These are phyloP conservation scores for Phlebopus sp. DNA, from an alignment of 1,284 basidiomycete species.

Conservation along the genomic window DNA sequence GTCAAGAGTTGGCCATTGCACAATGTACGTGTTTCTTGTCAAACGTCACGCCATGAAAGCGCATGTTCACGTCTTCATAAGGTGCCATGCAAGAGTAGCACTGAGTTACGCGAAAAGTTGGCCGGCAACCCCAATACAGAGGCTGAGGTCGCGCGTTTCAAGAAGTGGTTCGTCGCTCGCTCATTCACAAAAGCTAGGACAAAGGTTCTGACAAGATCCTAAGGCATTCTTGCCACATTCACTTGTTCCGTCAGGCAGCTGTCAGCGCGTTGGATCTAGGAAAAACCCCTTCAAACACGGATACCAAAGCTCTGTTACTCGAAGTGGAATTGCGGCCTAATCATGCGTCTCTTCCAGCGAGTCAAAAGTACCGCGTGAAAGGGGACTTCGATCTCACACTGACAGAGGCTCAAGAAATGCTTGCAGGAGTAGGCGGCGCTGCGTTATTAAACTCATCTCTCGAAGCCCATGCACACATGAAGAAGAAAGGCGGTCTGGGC, in stretches of 20 bases:
- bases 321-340: slow-evolving; percentile 3
- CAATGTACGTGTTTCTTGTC: slow-evolving; percentile 3
- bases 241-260: background rate
- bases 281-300: slow-evolving; percentile 4
- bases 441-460: background rate
- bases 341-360: background rate
- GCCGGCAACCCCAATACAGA: background rate
- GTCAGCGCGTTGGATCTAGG: slow-evolving; percentile 8
- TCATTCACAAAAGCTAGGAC: background rate
- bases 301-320: slow-evolving; percentile 3
- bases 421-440: background rate
- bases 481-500: background rate
- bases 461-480: background rate
- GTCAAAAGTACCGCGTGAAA: slow-evolving; percentile 1
- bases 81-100: slow-evolving; percentile 1
- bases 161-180: background rate
- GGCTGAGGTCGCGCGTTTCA: background rate
- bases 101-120: slow-evolving; percentile 1
- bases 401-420: slow-evolving; percentile 1
- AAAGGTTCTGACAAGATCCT: background rate
- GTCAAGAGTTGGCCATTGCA: slow-evolving; percentile 8
- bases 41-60: background rate
- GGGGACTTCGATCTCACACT: slow-evolving; percentile 2
- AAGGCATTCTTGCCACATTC: background rate
- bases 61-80: background rate